Percentiles rank a stretch among this genome's conserved stretches.
Conservation (phyloP, 305 asterid genomes). For the Fraxinus velutina region DNA sequence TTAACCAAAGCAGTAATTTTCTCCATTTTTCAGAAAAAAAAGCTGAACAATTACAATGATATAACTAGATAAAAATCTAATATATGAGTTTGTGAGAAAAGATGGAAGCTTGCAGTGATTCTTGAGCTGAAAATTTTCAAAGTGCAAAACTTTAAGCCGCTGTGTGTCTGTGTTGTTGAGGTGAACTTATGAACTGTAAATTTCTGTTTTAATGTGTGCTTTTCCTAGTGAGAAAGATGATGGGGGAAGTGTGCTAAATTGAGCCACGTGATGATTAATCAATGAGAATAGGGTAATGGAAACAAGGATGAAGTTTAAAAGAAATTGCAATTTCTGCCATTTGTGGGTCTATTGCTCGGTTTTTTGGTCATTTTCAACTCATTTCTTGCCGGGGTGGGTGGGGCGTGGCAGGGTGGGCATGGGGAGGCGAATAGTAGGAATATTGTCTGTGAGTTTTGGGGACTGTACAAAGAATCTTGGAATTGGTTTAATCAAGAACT, state of each 20-base stretch:
- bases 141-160: constrained; percentile 10
- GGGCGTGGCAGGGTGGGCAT: background rate
- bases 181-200: background rate
- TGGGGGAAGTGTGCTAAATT: constrained; percentile 35
- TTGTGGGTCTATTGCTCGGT: constrained; percentile 25
- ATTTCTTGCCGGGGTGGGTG: background rate
- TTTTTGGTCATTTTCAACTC: constrained; percentile 26
- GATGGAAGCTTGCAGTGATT: constrained; percentile 25
- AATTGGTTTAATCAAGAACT: constrained; percentile 35
- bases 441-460: constrained; percentile 24
- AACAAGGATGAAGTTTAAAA: constrained; percentile 24
- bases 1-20: constrained; percentile 39
- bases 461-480: constrained; percentile 41
- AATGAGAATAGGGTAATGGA: constrained; percentile 26
- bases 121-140: constrained; percentile 15
- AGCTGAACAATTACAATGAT: background rate
- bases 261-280: constrained; percentile 45
- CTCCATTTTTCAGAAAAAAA: constrained; percentile 32
- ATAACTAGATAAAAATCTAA: background rate
- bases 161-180: constrained; percentile 10
- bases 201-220: background rate
- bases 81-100: constrained; percentile 6
- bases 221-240: constrained; percentile 7
- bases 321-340: constrained; percentile 40
- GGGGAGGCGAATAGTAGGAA: constrained; percentile 1